Base-by-base conservation (phyloP, 768 basidiomycete species). In the Collybiopsis luxurians region DNA sequence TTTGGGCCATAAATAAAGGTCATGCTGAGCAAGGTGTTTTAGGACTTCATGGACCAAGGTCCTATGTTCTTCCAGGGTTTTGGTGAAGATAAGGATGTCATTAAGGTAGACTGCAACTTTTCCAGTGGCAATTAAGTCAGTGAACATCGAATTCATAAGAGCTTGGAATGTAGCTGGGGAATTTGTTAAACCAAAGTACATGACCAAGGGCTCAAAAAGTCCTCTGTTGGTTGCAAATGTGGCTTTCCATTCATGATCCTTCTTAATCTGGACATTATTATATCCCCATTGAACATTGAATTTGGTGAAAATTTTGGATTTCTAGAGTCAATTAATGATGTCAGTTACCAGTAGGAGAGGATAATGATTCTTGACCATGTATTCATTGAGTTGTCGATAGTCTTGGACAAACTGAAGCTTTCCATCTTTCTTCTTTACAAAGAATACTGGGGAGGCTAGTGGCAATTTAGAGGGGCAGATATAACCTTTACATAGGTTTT, bases 211-310 rank as follows among this genome's bases (percentile, higher is more conserved):
- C 67, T 81, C 71, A 51, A 70, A 79, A 0, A 71, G 60, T 1
- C 77, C 76, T 24, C 60, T 59, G 17, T 71, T 67, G 0, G 69
- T 74, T 1, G 45, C 57, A 63, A 81, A 80, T 0, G 75, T 72
- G 0, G 73, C 75, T 60, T 80, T 80, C 71, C 70, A 74, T 59
- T 78, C 66, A 56, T 79, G 69, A 2, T 75, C 77, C 34, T 72
- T 64, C 12, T 67, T 68, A 23, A 80, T 73, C 2, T 73, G 62
- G 21, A 81, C 61, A 15, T 75, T 73, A 60, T 79, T 73, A 59
- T 71, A 81, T 0, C 71, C 75, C 43, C 67, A 66, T 4, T 65
- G 60, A 2, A 81, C 65, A 60, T 81, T 75, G 6, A 80, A 53
- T 44, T 71, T 71, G 1, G 70, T 68, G 59, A 71, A 78, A 28